Evolutionary conservation across 371 early-diverging fungal species (phyloP).

Genomic region (Mucor saturninus): DNA sequence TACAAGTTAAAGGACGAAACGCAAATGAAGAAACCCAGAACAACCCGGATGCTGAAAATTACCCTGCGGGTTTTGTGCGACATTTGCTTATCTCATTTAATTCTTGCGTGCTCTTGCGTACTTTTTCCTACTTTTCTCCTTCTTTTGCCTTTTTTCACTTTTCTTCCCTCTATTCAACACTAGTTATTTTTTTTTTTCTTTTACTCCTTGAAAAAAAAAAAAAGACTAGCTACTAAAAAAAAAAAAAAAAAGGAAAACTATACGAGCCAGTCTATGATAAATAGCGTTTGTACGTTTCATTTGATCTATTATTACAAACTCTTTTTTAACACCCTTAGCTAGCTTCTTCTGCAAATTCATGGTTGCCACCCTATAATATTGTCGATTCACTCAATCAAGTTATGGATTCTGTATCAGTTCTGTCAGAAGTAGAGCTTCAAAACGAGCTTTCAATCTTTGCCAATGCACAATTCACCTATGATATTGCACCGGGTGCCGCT

Average conservation of each 20-base stretch:
- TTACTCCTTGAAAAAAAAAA: background rate
- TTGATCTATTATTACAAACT: background rate
- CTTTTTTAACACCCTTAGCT: background rate
- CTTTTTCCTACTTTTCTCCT: conserved; percentile 2
- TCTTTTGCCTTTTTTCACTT: conserved; percentile 5
- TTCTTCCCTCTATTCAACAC: conserved; percentile 6
- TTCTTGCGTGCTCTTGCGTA: conserved; percentile 30
- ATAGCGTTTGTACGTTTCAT: conserved; percentile 18
- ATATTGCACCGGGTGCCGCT: conserved; percentile 52
- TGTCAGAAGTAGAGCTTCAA: conserved; percentile 45
- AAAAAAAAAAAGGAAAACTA: conserved; percentile 11
- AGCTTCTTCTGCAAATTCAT: conserved; percentile 19
- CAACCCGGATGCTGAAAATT: background rate
- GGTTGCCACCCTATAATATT: conserved; percentile 15
- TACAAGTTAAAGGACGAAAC: no score
- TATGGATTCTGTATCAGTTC: conserved; percentile 37
- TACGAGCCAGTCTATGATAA: conserved; percentile 13
- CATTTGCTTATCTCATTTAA: conserved; percentile 15
- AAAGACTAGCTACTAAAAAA: conserved; percentile 4
- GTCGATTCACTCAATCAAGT: conserved; percentile 42
- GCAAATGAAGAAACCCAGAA: background rate
- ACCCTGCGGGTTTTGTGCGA: conserved; percentile 15
- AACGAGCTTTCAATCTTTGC: conserved; percentile 49
- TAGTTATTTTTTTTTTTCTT: conserved; percentile 6
- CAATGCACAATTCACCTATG: conserved; percentile 63